These are phyloP conservation scores for Bryum argenteum DNA, from an alignment of 225 moss, liverwort and hornwort genomes.

Conservation along the genomic window DNA sequence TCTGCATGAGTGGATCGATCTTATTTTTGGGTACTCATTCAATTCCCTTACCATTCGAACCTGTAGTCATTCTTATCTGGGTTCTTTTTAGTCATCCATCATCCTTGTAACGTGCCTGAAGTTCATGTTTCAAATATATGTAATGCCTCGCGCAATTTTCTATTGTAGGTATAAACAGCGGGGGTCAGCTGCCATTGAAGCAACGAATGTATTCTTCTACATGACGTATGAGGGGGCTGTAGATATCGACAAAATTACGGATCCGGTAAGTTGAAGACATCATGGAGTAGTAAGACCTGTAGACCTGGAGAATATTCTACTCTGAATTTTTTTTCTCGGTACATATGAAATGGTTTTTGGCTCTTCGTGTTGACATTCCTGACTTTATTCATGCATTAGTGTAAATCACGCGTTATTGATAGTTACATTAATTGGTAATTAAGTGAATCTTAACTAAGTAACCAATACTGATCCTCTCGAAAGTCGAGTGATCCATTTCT, in stretches of 20 bases:
- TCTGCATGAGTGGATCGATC: constrained; percentile 91
- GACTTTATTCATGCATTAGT: not conserved
- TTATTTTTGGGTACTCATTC: constrained; percentile 75
- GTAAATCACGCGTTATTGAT: not conserved
- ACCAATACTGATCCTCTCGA: not conserved
- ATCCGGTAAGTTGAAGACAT: constrained; percentile 57
- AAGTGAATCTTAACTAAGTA: not conserved
- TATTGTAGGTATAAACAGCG: constrained; percentile 72
- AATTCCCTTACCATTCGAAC: constrained; percentile 1
- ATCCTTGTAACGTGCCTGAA: not conserved
- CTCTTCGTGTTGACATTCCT: constrained; percentile 7
- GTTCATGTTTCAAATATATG: not conserved
- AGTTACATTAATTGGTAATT: no score
- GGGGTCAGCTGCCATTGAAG: constrained; percentile 74
- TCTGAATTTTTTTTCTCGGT: not conserved
- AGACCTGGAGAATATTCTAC: not conserved
- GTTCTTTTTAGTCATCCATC: not conserved
- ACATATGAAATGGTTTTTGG: not conserved
- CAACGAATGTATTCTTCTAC: constrained; percentile 83
- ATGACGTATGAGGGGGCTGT: constrained; percentile 95
- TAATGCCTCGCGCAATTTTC: not conserved
- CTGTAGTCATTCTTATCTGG: not conserved
- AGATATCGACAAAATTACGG: constrained; percentile 88
- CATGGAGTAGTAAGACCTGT: not conserved
- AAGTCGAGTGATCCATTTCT: not conserved